phyloP scores from a whole-genome alignment of 345 rosid species.

The Acer saccharum region DNA sequence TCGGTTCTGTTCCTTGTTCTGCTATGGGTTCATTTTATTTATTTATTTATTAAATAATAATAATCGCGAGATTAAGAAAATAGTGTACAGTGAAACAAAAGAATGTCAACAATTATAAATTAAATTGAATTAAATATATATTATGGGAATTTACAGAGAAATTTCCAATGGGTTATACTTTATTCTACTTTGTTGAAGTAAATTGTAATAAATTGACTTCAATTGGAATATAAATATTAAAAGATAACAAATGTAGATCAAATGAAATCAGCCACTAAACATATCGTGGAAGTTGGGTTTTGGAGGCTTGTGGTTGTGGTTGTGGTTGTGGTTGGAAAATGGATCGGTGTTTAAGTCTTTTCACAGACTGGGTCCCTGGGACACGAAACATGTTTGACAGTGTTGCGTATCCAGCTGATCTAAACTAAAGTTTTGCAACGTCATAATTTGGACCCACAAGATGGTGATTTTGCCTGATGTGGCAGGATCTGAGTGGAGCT shows the following conservation, averaged over 20 bases:
- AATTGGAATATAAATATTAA: neutral
- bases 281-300: neutral
- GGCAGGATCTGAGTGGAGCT: slow-evolving; percentile 8
- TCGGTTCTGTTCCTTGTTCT: too few species aligned
- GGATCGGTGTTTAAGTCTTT: neutral
- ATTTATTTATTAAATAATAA: too few species aligned
- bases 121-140: too few species aligned
- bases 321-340: neutral
- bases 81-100: too few species aligned
- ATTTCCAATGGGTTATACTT: neutral
- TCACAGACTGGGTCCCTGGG: neutral
- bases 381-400: neutral
- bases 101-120: too few species aligned
- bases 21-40: too few species aligned
- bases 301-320: neutral
- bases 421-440: neutral
- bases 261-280: neutral
- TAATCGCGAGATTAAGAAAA: too few species aligned
- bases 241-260: neutral
- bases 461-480: neutral
- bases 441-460: neutral
- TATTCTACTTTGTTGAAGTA: neutral
- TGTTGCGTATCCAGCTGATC: neutral
- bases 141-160: too few species aligned
- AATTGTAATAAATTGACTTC: too few species aligned